Evolutionary conservation across 352 stramenopile species (phyloP).

Genomic region (Phytophthora idaei): DNA sequence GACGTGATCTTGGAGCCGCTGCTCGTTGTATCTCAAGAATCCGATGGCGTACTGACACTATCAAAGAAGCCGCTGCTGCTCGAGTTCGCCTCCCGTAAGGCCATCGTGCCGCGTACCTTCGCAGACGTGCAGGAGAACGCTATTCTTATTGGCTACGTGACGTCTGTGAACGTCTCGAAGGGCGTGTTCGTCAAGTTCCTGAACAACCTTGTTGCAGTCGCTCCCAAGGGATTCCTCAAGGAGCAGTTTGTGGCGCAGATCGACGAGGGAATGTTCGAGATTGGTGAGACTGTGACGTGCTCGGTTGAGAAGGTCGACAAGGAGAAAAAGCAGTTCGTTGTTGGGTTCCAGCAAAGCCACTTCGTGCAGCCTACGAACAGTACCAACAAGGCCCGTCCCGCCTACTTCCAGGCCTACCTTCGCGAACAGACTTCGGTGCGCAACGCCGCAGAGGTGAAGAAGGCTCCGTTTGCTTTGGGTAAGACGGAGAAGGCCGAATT

Average conservation of each 20-base stretch:
- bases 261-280: constrained; percentile 81
- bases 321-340: constrained; percentile 81
- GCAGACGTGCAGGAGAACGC: constrained; percentile 63
- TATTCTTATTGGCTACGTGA: constrained; percentile 79
- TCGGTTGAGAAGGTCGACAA: constrained; percentile 76
- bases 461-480: constrained; percentile 52
- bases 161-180: constrained; percentile 73
- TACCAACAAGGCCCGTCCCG: constrained; percentile 42
- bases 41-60: constrained; percentile 73
- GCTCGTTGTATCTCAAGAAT: constrained; percentile 73
- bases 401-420: constrained; percentile 66
- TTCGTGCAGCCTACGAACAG: constrained; percentile 38
- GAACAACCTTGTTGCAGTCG: constrained; percentile 84
- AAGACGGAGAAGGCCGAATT: constrained; percentile 86
- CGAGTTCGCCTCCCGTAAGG: constrained; percentile 40
- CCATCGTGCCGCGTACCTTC: constrained; percentile 63
- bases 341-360: constrained; percentile 68
- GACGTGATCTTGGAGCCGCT: constrained; percentile 62
- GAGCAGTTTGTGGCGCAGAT: constrained; percentile 77
- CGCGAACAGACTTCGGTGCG: constrained; percentile 37
- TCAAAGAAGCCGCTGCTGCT: constrained; percentile 87
- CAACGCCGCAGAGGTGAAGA: constrained; percentile 17
- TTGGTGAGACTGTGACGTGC: constrained; percentile 87
- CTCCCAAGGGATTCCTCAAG: constrained; percentile 79
- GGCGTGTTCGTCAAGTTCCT: constrained; percentile 90